These are phyloP conservation scores for Aureobasidium subglaciale DNA, from an alignment of 2,329 filamentous ascomycete genomes.

Conservation along the genomic window DNA sequence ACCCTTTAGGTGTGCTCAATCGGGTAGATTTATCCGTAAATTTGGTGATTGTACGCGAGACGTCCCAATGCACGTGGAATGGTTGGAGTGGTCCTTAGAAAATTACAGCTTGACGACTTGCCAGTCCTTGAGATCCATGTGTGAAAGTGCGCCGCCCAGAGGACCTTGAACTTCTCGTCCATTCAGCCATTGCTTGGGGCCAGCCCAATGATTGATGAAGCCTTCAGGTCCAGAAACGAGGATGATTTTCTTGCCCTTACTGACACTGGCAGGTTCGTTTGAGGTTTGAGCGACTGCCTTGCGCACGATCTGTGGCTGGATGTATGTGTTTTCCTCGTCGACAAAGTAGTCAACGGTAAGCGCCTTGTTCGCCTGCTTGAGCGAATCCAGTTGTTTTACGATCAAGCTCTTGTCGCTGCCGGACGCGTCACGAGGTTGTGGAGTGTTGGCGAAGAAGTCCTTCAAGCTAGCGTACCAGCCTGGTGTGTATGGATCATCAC, in stretches of 20 bases:
- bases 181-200: constrained; percentile 66
- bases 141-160: constrained; percentile 60
- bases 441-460: neutral
- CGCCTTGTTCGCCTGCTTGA: constrained; percentile 56
- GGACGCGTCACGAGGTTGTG: constrained; percentile 8
- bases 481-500: constrained; percentile 34
- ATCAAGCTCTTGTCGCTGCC: constrained; percentile 49
- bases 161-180: constrained; percentile 70
- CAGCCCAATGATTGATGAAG: constrained; percentile 74
- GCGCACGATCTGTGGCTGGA: constrained; percentile 40
- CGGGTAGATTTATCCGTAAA: neutral
- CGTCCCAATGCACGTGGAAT: neutral
- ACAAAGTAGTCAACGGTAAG: constrained; percentile 65
- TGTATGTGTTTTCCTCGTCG: constrained; percentile 67
- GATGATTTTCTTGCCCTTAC: constrained; percentile 53
- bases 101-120: constrained; percentile 51
- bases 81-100: neutral
- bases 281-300: constrained; percentile 18
- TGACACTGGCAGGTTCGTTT: constrained; percentile 17
- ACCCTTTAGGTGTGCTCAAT: neutral
- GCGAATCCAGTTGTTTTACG: constrained; percentile 60
- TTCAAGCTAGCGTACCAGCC: neutral
- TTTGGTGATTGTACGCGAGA: neutral
- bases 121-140: constrained; percentile 52
- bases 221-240: constrained; percentile 86